These are phyloP conservation scores for Amanita muscaria DNA, from an alignment of 768 basidiomycete species.

Conservation along the genomic window DNA sequence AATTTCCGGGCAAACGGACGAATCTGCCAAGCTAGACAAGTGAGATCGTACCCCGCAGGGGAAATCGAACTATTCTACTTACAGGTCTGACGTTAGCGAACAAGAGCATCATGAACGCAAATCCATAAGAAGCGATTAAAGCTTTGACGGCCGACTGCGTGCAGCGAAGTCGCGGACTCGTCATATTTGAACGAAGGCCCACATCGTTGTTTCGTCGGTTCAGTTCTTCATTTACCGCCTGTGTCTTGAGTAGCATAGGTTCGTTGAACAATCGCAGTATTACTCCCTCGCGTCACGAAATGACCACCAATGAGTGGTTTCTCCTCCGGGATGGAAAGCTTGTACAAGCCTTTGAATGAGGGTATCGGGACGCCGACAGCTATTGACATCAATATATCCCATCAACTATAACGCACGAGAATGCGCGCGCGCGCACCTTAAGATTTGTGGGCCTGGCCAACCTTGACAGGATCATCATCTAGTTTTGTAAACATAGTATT, in stretches of 20 bases:
- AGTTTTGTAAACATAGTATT: conserved; percentile 26
- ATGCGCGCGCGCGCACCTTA: conserved; percentile 25
- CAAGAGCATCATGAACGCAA: conserved; percentile 23
- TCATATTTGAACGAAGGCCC: conserved; percentile 70
- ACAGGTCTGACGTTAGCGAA: conserved; percentile 29
- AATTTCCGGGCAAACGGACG: conserved; percentile 47
- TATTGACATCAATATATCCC: not conserved
- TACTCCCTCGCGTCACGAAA: conserved; percentile 33
- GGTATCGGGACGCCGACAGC: not conserved
- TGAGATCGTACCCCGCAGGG: too few species aligned
- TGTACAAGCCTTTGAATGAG: conserved; percentile 26
- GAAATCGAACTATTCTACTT: conserved; percentile 13
- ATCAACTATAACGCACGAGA: too few species aligned
- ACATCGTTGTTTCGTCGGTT: conserved; percentile 32
- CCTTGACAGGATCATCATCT: conserved; percentile 33
- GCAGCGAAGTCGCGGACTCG: conserved; percentile 56
- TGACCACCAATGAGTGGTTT: too few species aligned
- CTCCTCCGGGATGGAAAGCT: conserved; percentile 31
- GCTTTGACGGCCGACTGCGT: conserved; percentile 31
- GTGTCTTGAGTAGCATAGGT: conserved; percentile 33
- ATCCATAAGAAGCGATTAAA: too few species aligned
- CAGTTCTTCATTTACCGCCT: conserved; percentile 17
- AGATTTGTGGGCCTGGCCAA: too few species aligned
- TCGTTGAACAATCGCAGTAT: conserved; percentile 36
- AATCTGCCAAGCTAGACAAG: too few species aligned